Evolutionary conservation across 257 asterid genomes (phyloP).

Genomic region (Henckelia pumila): DNA sequence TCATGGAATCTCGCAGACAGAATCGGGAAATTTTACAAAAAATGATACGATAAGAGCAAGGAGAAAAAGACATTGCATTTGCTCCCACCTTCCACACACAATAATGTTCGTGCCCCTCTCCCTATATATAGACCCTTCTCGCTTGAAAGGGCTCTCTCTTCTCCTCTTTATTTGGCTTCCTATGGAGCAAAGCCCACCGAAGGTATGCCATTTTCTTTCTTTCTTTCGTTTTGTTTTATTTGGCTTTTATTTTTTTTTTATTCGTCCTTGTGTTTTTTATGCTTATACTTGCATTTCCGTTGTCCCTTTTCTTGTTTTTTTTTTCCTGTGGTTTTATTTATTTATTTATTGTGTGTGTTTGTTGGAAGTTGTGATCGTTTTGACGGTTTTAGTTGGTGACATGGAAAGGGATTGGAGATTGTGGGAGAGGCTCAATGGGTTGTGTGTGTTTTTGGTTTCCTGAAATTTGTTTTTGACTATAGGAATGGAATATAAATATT

Average conservation of each 20-base stretch:
- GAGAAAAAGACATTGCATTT: background rate
- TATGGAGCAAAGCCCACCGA: background rate
- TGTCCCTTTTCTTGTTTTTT: slow-evolving; percentile 17
- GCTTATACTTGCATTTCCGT: slow-evolving; percentile 21
- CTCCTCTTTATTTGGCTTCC: background rate
- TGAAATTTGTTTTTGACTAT: slow-evolving; percentile 12
- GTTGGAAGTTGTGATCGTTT: background rate
- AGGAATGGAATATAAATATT: slow-evolving; percentile 11
- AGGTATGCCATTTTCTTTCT: slow-evolving; percentile 2
- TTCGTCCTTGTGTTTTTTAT: slow-evolving; percentile 20
- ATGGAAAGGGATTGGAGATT: background rate
- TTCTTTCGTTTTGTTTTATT: background rate
- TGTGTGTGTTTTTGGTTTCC: background rate
- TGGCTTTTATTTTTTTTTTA: background rate
- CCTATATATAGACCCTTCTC: slow-evolving; percentile 8
- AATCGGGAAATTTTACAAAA: background rate
- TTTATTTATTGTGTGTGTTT: no score
- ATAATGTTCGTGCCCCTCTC: background rate
- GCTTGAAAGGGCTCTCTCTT: background rate
- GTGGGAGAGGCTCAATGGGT: background rate
- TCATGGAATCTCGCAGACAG: background rate
- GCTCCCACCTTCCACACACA: background rate
- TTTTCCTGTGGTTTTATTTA: slow-evolving; percentile 11
- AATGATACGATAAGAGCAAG: background rate
- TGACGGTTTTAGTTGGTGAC: background rate